Conservation (phyloP, 139 green algal genomes). For the Dunaliella sp. region DNA sequence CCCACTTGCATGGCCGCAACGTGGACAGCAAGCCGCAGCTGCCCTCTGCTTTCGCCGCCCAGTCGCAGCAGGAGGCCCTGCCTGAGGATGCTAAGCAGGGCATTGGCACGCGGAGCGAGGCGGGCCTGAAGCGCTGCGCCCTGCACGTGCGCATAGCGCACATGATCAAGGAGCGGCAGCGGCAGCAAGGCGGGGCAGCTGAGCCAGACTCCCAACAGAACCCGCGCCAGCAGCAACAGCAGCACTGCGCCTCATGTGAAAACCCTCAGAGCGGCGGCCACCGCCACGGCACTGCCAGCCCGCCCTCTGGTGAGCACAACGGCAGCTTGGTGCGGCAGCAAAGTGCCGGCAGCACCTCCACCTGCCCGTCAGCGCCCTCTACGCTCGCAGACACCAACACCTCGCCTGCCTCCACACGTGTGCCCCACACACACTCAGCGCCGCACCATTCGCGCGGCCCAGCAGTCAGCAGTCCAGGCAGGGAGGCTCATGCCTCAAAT, state of each 20-base stretch:
- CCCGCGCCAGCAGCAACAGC: not conserved
- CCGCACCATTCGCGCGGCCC: not conserved
- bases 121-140: slow-evolving; percentile 51
- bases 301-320: not conserved
- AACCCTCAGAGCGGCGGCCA: not conserved
- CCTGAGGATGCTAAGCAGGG: not conserved
- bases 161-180: slow-evolving; percentile 59
- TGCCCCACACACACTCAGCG: not conserved
- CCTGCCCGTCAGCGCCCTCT: not conserved
- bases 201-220: not conserved
- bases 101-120: not conserved
- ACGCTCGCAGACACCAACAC: not conserved
- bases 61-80: not conserved
- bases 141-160: slow-evolving; percentile 71
- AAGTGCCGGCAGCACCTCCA: not conserved
- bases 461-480: not conserved
- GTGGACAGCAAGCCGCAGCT: not conserved
- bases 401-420: not conserved
- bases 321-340: not conserved
- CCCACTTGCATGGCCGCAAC: not conserved
- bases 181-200: slow-evolving; percentile 7
- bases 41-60: not conserved
- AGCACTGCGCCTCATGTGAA: not conserved
- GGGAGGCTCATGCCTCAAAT: not conserved
- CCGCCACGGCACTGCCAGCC: not conserved